Base-by-base conservation (phyloP, 371 early-diverging fungal genomes). In the Vittaforma corneae region DNA sequence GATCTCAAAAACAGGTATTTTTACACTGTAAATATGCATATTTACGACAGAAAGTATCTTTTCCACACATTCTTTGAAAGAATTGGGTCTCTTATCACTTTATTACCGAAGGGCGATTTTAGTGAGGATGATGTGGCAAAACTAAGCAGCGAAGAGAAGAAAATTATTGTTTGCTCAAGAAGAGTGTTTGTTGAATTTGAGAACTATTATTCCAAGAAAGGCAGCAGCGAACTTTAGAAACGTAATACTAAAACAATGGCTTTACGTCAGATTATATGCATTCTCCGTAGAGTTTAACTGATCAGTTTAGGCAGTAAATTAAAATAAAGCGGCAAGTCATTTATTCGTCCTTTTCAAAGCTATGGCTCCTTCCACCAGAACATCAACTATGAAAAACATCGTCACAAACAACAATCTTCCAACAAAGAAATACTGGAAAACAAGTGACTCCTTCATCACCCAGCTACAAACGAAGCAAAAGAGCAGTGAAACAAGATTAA, bases 351-450 rank as follows among this genome's bases (percentile, higher is more conserved):
- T n/a, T n/a, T n/a, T n/a, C n/a, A n/a, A n/a, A n/a, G n/a, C n/a
- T n/a, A n/a, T n/a, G n/a, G n/a, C n/a, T n/a, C n/a, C n/a, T n/a
- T n/a, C n/a, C n/a, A n/a, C n/a, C n/a, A n/a, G n/a, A 11, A 34
- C 28, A 40, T 62, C 62, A 4, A 62, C 6, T 4, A 62, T 18
- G 24, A 3, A 5, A 40, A 22, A 62, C 14, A 62, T 16, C 28
- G 33, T 62, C 18, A 28, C 28, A 46, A 62, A 62, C 14, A 62
- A 29, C 5, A 47, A 54, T 22, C 62, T 22, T 6, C 46, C 35
- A 33, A 58, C 46, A 54, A 62, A 62, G 28, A 50, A 62, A 54
- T 53, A 33, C 6, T 6, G 37, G 9, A 11, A 62, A 3, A 46
- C 20, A 3, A 62, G n/a, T 3, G 3, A 5, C 20, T 34, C 24